phyloP scores from a whole-genome alignment of 2,329 filamentous ascomycete species.

The Sordariomycetes sp. region DNA sequence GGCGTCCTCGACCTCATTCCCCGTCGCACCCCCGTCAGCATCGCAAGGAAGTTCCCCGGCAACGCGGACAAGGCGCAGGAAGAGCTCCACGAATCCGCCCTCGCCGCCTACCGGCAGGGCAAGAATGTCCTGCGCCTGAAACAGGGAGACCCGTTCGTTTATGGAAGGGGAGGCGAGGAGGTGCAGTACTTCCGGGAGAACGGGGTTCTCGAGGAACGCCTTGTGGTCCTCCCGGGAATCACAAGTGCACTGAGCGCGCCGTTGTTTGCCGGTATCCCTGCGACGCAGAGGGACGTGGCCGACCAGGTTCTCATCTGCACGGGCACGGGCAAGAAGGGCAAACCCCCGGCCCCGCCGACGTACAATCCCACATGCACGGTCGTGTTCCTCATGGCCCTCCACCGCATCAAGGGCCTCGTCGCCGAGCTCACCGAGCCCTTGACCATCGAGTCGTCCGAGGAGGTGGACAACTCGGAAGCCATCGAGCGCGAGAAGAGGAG shows the following conservation, averaged over 20 bases:
- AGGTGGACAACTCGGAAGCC: conserved; percentile 18
- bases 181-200: conserved; percentile 70
- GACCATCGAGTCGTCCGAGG: conserved; percentile 19
- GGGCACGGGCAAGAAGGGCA: conserved; percentile 86
- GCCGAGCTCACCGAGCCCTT: conserved; percentile 51
- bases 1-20: conserved; percentile 84
- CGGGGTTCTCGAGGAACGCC: conserved; percentile 40
- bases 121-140: conserved; percentile 83
- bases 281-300: conserved; percentile 80
- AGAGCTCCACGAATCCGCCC: conserved; percentile 72
- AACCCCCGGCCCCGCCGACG: conserved; percentile 69
- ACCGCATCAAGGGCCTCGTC: conserved; percentile 69
- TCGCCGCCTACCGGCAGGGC: conserved; percentile 56
- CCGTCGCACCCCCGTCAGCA: conserved; percentile 78
- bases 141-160: conserved; percentile 94
- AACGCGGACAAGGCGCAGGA: conserved; percentile 92
- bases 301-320: conserved; percentile 97
- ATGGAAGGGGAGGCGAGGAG: conserved; percentile 91
- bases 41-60: conserved; percentile 94
- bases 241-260: conserved; percentile 83
- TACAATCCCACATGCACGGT: conserved; percentile 72
- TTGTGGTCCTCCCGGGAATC: conserved; percentile 76
- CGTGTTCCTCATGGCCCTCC: conserved; percentile 91
- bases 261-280: conserved; percentile 78
- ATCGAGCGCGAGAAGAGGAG: conserved; percentile 15